Percentiles rank a stretch among this genome's conserved stretches.
phyloP scores from a whole-genome alignment of 352 stramenopile species.

The Globisporangium paddicum region DNA sequence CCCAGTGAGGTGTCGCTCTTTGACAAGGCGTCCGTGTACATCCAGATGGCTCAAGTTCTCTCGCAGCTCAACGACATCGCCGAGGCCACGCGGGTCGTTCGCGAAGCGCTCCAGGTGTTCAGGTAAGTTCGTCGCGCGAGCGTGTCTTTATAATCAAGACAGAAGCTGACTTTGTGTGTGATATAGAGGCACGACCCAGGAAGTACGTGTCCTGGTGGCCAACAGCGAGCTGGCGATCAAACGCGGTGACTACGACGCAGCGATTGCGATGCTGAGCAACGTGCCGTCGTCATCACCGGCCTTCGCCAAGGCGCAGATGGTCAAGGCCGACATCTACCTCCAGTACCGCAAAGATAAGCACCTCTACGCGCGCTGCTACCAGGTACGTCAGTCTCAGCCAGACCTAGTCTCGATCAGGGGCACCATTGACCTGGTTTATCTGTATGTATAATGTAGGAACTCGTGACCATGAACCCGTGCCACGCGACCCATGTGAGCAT shows the following conservation, averaged over 20 bases:
- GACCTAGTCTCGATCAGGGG: too few species aligned
- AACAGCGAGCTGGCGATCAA: slow-evolving; percentile 90
- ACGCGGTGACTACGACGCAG: slow-evolving; percentile 86
- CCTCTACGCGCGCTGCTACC: slow-evolving; percentile 86
- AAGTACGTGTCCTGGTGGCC: slow-evolving; percentile 90
- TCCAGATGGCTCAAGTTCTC: slow-evolving; percentile 77
- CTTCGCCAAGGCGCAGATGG: slow-evolving; percentile 86
- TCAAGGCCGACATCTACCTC: slow-evolving; percentile 93
- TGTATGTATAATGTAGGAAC: too few species aligned
- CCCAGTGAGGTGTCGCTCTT: slow-evolving; percentile 43
- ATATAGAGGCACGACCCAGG: slow-evolving; percentile 62
- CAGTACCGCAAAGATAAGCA: slow-evolving; percentile 90
- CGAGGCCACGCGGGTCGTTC: slow-evolving; percentile 60
- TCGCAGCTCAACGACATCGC: slow-evolving; percentile 73
- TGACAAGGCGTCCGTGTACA: slow-evolving; percentile 87
- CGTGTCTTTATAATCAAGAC: not conserved
- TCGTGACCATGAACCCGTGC: slow-evolving; percentile 78
- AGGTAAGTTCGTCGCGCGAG: slow-evolving; percentile 17
- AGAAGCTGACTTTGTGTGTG: too few species aligned
- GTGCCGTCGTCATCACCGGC: slow-evolving; percentile 72
- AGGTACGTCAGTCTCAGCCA: too few species aligned
- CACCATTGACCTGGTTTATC: too few species aligned
- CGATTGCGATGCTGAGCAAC: slow-evolving; percentile 87
- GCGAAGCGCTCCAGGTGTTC: slow-evolving; percentile 70
- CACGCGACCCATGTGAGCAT: slow-evolving; percentile 79